phyloP scores from a whole-genome alignment of 441 rosid species.

The Dalechampia spathulata region DNA sequence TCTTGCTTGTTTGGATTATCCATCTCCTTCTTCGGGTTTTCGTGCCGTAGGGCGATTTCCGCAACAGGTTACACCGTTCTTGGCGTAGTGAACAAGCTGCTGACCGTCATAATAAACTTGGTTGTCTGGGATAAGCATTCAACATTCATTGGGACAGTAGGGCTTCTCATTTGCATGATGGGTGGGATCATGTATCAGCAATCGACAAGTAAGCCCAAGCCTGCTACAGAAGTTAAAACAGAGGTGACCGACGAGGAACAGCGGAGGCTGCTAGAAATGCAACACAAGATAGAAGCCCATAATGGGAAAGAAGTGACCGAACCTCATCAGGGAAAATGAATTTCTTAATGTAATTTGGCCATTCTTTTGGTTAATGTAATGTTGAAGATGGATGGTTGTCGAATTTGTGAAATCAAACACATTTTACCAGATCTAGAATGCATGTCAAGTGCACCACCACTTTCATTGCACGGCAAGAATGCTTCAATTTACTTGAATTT shows the following conservation, averaged over 20 bases:
- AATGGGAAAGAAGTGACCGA: slow-evolving; percentile 23
- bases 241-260: slow-evolving; percentile 53
- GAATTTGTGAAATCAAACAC: not conserved
- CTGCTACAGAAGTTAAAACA: slow-evolving; percentile 29
- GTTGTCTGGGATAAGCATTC: slow-evolving; percentile 94
- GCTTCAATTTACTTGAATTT: no score
- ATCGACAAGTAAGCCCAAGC: slow-evolving; percentile 60
- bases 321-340: not conserved
- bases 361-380: not conserved
- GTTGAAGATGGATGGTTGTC: not conserved
- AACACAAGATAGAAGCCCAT: slow-evolving; percentile 28
- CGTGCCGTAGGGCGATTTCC: slow-evolving; percentile 85
- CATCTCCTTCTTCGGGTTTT: slow-evolving; percentile 93
- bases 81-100: slow-evolving; percentile 84
- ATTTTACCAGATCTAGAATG: no score
- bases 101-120: slow-evolving; percentile 82
- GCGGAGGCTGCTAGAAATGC: slow-evolving; percentile 68
- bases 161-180: slow-evolving; percentile 78
- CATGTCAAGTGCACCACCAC: no score
- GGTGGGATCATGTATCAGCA: slow-evolving; percentile 95
- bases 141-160: slow-evolving; percentile 64
- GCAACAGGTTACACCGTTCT: slow-evolving; percentile 97
- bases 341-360: not conserved
- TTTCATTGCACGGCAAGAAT: no score
- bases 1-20: slow-evolving; percentile 82